Percentiles rank a stretch among this genome's conserved stretches.
Evolutionary conservation across 2,329 filamentous ascomycete species (phyloP).

Genomic region (Fusarium miscanthi): DNA sequence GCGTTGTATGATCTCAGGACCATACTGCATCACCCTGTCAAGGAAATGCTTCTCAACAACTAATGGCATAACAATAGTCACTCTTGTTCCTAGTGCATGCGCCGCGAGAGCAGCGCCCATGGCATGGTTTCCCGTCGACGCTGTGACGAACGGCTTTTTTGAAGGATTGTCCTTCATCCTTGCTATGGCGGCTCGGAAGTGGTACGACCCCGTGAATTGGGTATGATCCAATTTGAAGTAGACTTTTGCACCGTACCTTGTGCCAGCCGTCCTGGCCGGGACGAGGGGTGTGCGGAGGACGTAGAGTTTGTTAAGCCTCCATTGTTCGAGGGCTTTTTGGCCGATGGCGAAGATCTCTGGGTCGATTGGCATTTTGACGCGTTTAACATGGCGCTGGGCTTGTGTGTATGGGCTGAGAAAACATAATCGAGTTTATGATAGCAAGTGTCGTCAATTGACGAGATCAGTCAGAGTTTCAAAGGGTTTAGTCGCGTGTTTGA

Average conservation of each 20-base stretch:
- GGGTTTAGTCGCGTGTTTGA: background rate
- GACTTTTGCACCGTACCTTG: background rate
- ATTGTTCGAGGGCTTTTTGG: background rate
- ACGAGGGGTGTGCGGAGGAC: background rate
- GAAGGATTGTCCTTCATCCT: background rate
- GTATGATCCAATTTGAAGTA: background rate
- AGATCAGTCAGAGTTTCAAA: fast-evolving
- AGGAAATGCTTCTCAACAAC: background rate
- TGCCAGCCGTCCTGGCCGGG: background rate
- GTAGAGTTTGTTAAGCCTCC: background rate
- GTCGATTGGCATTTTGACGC: background rate
- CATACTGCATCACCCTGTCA: background rate
- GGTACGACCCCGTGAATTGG: background rate
- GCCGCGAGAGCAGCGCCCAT: background rate
- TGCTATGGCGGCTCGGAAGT: background rate
- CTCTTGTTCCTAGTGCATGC: background rate
- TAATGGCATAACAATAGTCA: background rate
- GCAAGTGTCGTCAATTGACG: too few species aligned
- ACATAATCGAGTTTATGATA: background rate
- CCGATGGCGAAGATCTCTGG: background rate
- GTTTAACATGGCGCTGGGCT: background rate
- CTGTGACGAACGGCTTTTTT: background rate
- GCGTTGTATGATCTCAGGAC: background rate
- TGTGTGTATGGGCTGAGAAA: fast-evolving
- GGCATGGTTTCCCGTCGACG: background rate